phyloP scores from a whole-genome alignment of 1,284 basidiomycete species.

The Tremellales sp. region DNA sequence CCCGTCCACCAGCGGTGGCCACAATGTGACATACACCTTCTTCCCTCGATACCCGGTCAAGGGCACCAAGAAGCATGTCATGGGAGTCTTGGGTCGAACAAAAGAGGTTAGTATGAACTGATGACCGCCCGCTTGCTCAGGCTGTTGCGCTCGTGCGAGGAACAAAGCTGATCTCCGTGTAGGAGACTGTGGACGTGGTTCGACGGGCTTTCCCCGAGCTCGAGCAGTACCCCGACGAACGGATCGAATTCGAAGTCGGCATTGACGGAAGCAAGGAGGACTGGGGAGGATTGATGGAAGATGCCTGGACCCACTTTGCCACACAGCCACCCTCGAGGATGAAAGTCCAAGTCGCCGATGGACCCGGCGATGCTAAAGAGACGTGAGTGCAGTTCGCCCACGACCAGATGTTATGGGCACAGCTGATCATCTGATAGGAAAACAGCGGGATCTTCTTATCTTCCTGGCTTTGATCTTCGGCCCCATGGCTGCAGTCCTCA shows the following conservation, averaged over 20 bases:
- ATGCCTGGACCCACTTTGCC: constrained; percentile 22
- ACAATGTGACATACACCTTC: constrained; percentile 21
- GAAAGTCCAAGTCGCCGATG: constrained; percentile 17
- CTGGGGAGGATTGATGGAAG: constrained; percentile 23
- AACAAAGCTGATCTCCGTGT: background rate
- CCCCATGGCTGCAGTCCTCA: background rate
- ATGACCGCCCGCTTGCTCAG: no score
- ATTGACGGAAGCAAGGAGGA: background rate
- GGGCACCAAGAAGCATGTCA: constrained; percentile 14
- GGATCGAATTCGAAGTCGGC: constrained; percentile 19
- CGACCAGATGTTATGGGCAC: background rate
- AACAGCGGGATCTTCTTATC: background rate
- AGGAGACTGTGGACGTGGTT: constrained; percentile 25
- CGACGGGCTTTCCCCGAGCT: constrained; percentile 16
- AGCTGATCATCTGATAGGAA: background rate
- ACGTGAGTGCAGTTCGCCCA: no score
- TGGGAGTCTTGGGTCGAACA: constrained; percentile 19
- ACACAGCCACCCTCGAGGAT: constrained; percentile 12
- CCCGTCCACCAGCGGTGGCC: background rate
- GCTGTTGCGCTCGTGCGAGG: background rate
- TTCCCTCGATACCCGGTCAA: constrained; percentile 19
- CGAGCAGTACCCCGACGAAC: constrained; percentile 12
- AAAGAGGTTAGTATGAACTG: constrained; percentile 20
- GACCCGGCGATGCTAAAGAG: constrained; percentile 15
- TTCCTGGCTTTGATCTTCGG: background rate